phyloP scores from a whole-genome alignment of 768 basidiomycete species.

The Psilocybe azurescens region DNA sequence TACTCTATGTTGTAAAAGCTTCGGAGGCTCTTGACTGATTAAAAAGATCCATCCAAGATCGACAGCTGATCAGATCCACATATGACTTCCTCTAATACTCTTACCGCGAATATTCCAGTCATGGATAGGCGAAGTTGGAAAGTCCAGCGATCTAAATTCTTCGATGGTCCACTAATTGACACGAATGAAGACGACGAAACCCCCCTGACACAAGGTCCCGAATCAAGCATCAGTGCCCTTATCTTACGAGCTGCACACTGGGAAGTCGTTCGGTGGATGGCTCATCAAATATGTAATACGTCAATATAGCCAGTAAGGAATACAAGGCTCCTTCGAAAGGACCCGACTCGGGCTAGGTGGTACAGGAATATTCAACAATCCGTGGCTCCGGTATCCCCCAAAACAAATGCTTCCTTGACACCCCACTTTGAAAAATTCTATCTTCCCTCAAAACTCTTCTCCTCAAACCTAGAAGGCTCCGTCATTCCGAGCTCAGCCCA shows the following conservation, averaged over 20 bases:
- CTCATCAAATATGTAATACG: neutral
- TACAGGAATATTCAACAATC: neutral
- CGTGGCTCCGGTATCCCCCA: neutral
- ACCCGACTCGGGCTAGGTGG: neutral
- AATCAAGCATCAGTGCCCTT: conserved; percentile 3
- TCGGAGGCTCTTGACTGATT: neutral
- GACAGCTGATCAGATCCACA: neutral
- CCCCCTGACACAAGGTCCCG: neutral
- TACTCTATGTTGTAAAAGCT: neutral
- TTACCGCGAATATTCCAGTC: neutral
- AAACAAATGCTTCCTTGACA: neutral
- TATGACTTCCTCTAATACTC: neutral
- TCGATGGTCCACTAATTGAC: neutral
- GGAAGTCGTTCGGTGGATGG: neutral
- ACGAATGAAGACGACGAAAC: neutral
- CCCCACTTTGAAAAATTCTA: neutral
- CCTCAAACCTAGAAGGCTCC: neutral
- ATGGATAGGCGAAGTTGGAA: neutral
- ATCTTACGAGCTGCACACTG: neutral
- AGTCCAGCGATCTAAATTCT: neutral
- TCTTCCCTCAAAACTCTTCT: neutral
- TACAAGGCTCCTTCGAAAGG: neutral
- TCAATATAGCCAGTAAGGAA: neutral
- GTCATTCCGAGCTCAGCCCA: neutral
- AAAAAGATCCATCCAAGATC: neutral